These are phyloP conservation scores for Grifola frondosa DNA, from an alignment of 1,284 basidiomycete species.

Conservation along the genomic window DNA sequence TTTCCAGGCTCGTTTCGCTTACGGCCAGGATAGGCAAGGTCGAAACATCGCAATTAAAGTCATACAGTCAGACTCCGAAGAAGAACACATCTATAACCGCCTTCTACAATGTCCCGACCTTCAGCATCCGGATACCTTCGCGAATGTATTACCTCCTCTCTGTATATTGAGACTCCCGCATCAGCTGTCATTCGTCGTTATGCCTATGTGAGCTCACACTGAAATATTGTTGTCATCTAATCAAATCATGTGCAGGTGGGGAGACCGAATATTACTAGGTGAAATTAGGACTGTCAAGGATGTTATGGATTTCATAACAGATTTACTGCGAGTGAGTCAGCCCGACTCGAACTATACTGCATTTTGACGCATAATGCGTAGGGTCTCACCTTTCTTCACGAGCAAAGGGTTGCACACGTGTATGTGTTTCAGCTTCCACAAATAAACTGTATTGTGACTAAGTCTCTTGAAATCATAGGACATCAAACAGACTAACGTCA, in stretches of 20 bases:
- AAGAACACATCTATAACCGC: too few relatives aligned
- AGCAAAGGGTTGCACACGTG: constrained; percentile 5
- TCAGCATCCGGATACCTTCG: too few relatives aligned
- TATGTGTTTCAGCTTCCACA: not conserved
- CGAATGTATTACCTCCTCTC: not conserved
- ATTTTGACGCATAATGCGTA: too few relatives aligned
- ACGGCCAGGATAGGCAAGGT: too few relatives aligned
- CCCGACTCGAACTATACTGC: not conserved
- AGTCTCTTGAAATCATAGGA: not conserved
- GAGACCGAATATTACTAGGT: not conserved
- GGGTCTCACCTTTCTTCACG: constrained; percentile 3
- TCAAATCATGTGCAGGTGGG: constrained; percentile 3
- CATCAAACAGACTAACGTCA: not conserved
- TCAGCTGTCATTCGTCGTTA: constrained; percentile 1
- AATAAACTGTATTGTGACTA: not conserved
- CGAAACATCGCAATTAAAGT: too few relatives aligned
- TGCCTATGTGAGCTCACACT: constrained; percentile 1
- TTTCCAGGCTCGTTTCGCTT: too few relatives aligned
- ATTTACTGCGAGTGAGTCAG: not conserved
- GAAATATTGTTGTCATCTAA: too few relatives aligned
- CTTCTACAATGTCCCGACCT: too few relatives aligned
- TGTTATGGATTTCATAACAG: not conserved
- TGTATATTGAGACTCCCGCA: not conserved
- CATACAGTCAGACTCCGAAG: too few relatives aligned
- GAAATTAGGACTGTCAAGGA: not conserved